Evolutionary conservation across 1,284 basidiomycete species (phyloP), one percentile per base, ranked within the genome.

Genomic region (Cutaneotrichosporon arboriforme): DNA sequence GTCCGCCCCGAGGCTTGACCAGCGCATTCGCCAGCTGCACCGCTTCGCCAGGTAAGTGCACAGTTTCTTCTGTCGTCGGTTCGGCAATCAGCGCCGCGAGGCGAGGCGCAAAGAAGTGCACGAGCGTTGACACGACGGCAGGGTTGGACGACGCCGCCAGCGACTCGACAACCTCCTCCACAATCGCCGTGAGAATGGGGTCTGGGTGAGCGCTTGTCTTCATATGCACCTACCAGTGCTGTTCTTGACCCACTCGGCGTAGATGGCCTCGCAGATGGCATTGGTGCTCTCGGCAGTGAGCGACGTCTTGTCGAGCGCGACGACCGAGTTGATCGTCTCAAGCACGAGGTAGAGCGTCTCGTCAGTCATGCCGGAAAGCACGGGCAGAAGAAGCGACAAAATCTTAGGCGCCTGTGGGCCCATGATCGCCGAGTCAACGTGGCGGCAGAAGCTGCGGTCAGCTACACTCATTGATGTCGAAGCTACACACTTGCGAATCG

Each of bases 311-410:
- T 87, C 84, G 4, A 94, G 80, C 26, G 85, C 82, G 1, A 91
- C 76, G 4, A 93, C 83, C 2, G 87, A 83, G 2, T 86, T 82
- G 43, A 93, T 76, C 0, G 90, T 86, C 68, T 97, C 92, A 21
- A 97, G 78, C 22, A 97, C 83, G 9, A 97, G 81, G n/a, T 88
- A 85, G 13, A 97, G 80, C 0, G 91, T 90, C 64, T 96, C 90
- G 58, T 91, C 89, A 1, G 86, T 84, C 0, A 90, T 85, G 33
- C 84, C 77, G 8, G 84, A 76, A 21, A 97, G 75, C 70, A 97
- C 86, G 0, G 92, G 90, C 0, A 89, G 85, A 3, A 98, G 81
- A 58, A 87, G 84, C 51, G 83, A 82, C n/a, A 90, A 81, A 48
- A 97, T 86, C 34, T 85, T 81, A 8, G 81, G 79, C 0, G 87